Evolutionary conservation across 139 green algal species (phyloP).

Genomic region (Tetradesmus obliquus): DNA sequence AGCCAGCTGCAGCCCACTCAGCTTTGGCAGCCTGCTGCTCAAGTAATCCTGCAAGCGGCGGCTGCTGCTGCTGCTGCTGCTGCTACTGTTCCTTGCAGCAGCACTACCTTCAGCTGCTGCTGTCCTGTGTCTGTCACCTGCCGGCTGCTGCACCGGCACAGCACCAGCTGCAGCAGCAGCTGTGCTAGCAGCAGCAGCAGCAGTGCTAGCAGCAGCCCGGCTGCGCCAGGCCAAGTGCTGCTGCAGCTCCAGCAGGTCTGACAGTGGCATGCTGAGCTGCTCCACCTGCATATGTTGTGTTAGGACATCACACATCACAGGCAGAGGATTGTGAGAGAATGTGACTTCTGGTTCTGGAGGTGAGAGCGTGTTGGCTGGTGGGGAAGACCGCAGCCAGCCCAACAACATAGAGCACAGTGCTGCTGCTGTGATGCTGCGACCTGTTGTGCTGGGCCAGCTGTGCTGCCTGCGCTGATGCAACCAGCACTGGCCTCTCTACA

Average conservation of each 20-base stretch:
- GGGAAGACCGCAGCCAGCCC: too few relatives aligned
- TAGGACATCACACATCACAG: too few relatives aligned
- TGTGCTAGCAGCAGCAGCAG: background rate
- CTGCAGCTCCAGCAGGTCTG: background rate
- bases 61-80: background rate
- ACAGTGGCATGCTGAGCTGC: background rate
- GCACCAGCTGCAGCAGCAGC: background rate
- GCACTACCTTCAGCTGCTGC: background rate
- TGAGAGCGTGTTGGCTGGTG: too few relatives aligned
- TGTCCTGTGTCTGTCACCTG: background rate
- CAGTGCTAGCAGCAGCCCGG: background rate
- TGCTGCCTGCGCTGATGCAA: too few relatives aligned
- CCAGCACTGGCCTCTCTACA: too few relatives aligned
- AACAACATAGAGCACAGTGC: too few relatives aligned
- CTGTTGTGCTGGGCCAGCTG: background rate
- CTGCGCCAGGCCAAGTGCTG: background rate
- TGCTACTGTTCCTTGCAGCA: slow-evolving; percentile 6
- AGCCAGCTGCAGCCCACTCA: background rate
- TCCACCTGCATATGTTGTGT: background rate
- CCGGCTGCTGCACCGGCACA: background rate
- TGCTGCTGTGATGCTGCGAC: background rate
- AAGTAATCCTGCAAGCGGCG: background rate
- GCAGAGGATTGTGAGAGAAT: background rate
- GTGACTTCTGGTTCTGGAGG: background rate
- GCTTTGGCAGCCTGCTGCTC: background rate